These are phyloP conservation scores for Ascochyta viciae-villosae DNA, from an alignment of 2,329 filamentous ascomycete species.

Conservation along the genomic window DNA sequence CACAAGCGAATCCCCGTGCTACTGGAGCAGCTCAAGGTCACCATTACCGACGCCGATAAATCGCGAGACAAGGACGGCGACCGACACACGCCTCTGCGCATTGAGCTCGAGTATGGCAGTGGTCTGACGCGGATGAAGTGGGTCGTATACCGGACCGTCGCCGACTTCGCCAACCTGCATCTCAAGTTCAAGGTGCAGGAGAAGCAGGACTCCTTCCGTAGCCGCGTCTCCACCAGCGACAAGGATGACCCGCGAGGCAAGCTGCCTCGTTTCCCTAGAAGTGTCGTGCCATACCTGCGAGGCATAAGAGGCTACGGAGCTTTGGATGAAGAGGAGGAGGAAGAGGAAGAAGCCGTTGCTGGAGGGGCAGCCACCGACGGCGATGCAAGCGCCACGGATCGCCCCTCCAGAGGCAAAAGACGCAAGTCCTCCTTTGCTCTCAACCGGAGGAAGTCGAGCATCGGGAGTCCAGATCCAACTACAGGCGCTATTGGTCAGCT, in stretches of 20 bases:
- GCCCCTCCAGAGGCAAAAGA: slow-evolving; percentile 60
- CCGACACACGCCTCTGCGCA: slow-evolving; percentile 84
- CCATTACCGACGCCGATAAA: slow-evolving; percentile 77
- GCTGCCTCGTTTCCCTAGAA: slow-evolving; percentile 88
- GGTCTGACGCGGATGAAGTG: slow-evolving; percentile 96
- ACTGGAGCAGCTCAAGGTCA: slow-evolving; percentile 90
- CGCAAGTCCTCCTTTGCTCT: slow-evolving; percentile 64
- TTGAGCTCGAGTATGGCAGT: slow-evolving; percentile 95
- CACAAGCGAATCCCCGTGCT: slow-evolving; percentile 94
- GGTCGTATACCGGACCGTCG: slow-evolving; percentile 85
- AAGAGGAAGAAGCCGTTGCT: slow-evolving; percentile 66
- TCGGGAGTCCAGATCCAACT: slow-evolving; percentile 42
- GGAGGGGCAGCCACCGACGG: slow-evolving; percentile 65
- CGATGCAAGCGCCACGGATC: slow-evolving; percentile 73
- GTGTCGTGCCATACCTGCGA: slow-evolving; percentile 87
- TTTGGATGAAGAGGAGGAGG: slow-evolving; percentile 73
- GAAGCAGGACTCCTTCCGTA: slow-evolving; percentile 80
- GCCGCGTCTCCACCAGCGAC: slow-evolving; percentile 59
- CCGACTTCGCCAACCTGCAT: slow-evolving; percentile 92
- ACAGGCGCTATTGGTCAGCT: slow-evolving; percentile 31
- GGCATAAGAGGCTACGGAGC: slow-evolving; percentile 72
- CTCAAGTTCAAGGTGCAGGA: slow-evolving; percentile 89
- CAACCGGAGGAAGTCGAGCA: slow-evolving; percentile 66
- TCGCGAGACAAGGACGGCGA: slow-evolving; percentile 49
- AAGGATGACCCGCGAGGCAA: slow-evolving; percentile 71